Conservation (phyloP, 768 basidiomycete species). For the Lactarius akahatsu region DNA sequence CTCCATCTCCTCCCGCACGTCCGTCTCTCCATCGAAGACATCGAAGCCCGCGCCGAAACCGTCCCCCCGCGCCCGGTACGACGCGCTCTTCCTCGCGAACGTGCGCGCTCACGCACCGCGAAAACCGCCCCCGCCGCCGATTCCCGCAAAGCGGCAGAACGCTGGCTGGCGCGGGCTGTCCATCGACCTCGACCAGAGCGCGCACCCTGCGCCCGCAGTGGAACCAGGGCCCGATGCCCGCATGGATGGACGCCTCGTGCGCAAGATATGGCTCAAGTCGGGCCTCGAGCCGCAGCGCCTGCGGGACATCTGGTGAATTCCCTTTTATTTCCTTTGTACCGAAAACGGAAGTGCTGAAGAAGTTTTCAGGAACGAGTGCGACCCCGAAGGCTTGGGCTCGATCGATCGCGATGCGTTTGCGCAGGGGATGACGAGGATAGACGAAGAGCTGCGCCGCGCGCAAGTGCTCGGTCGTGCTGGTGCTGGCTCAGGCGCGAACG, state of each 20-base stretch:
- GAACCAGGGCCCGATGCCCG: constrained; percentile 42
- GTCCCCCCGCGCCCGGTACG: constrained; percentile 33
- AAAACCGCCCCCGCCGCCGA: constrained; percentile 39
- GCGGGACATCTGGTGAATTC: constrained; percentile 59
- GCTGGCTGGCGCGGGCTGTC: constrained; percentile 71
- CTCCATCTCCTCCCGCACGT: constrained; percentile 35
- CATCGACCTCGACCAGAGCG: constrained; percentile 55
- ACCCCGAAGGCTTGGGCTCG: constrained; percentile 48
- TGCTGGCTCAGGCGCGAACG: neutral
- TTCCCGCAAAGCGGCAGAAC: constrained; percentile 49
- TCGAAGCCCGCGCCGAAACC: constrained; percentile 28
- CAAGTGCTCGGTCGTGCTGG: constrained; percentile 34
- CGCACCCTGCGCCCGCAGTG: constrained; percentile 33
- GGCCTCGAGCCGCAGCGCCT: constrained; percentile 50
- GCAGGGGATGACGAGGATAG: constrained; percentile 77
- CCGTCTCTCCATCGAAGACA: neutral
- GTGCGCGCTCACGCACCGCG: constrained; percentile 22
- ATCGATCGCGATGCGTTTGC: constrained; percentile 63
- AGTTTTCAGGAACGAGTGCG: constrained; percentile 60
- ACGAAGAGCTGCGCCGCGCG: constrained; percentile 65
- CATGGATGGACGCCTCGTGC: constrained; percentile 55
- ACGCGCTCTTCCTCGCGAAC: constrained; percentile 35
- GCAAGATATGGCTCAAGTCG: constrained; percentile 58
- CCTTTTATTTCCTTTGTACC: neutral
- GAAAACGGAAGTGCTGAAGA: neutral